Percentiles rank a stretch among this genome's conserved stretches.
Conservation (phyloP, 257 asterid species). For the Thymus mandschuricus region DNA sequence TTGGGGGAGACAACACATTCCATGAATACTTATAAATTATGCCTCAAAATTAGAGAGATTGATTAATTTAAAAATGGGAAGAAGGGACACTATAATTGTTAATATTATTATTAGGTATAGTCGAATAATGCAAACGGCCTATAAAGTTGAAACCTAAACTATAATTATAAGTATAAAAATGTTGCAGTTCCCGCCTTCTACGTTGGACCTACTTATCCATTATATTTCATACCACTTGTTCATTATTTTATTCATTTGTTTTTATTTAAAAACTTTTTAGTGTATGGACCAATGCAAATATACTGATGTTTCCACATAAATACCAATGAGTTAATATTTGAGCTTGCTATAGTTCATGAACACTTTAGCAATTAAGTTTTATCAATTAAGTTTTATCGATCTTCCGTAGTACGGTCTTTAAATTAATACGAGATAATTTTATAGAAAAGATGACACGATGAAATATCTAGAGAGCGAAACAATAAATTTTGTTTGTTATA, state of each 20-base stretch:
- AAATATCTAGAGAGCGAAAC: neutral
- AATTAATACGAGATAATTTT: neutral
- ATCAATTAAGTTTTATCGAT: too few relatives aligned
- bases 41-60: conserved; percentile 3
- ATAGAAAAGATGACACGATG: neutral
- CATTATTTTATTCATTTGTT: neutral
- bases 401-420: too few relatives aligned
- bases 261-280: neutral
- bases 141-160: conserved; percentile 8
- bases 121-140: conserved; percentile 20
- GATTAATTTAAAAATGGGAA: neutral
- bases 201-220: conserved; percentile 35
- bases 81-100: neutral
- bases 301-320: neutral
- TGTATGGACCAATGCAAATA: neutral
- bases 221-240: too few relatives aligned
- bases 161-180: neutral
- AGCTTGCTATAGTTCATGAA: neutral
- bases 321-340: neutral
- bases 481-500: neutral
- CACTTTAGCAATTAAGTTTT: neutral
- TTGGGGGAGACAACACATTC: neutral
- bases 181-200: conserved; percentile 26
- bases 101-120: neutral
- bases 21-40: neutral